These are phyloP conservation scores for Didymella exigua DNA, from an alignment of 2,329 filamentous ascomycete species.

Conservation along the genomic window DNA sequence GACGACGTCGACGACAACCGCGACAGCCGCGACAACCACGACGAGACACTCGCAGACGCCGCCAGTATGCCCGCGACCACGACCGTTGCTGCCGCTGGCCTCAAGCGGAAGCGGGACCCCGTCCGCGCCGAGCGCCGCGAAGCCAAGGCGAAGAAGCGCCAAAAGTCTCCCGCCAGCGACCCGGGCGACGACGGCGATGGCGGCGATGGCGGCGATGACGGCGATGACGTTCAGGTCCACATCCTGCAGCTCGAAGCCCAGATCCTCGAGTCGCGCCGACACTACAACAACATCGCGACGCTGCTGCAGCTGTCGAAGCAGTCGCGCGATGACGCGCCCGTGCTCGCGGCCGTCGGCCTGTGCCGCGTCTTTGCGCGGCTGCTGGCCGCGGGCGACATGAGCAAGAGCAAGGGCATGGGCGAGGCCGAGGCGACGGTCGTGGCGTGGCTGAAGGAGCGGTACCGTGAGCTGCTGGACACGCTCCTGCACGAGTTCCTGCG, in stretches of 20 bases:
- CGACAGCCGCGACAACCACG: neutral
- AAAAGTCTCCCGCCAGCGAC: constrained; percentile 35
- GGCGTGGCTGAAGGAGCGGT: constrained; percentile 77
- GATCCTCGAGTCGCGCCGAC: constrained; percentile 82
- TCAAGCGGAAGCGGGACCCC: constrained; percentile 53
- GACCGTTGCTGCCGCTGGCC: constrained; percentile 34
- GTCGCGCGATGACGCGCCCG: constrained; percentile 61
- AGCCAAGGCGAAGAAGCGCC: constrained; percentile 47
- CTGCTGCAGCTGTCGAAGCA: constrained; percentile 65
- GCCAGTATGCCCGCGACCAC: constrained; percentile 46
- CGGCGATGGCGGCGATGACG: constrained; percentile 53
- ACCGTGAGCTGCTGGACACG: constrained; percentile 70
- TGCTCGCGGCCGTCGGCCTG: constrained; percentile 77
- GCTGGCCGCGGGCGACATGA: constrained; percentile 73
- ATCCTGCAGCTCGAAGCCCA: constrained; percentile 79
- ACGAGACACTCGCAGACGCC: neutral
- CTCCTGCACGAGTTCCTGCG: constrained; percentile 65
- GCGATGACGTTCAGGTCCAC: constrained; percentile 62
- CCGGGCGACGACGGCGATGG: too few species aligned
- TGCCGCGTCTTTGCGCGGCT: constrained; percentile 86
- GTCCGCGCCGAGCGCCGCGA: constrained; percentile 44
- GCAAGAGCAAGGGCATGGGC: constrained; percentile 66
- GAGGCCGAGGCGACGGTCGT: constrained; percentile 77
- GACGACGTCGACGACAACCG: too few species aligned
- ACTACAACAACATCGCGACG: constrained; percentile 87